These are phyloP conservation scores for Teratosphaeria pseudoeucalypti DNA, from an alignment of 2,329 filamentous ascomycete species.

Conservation along the genomic window DNA sequence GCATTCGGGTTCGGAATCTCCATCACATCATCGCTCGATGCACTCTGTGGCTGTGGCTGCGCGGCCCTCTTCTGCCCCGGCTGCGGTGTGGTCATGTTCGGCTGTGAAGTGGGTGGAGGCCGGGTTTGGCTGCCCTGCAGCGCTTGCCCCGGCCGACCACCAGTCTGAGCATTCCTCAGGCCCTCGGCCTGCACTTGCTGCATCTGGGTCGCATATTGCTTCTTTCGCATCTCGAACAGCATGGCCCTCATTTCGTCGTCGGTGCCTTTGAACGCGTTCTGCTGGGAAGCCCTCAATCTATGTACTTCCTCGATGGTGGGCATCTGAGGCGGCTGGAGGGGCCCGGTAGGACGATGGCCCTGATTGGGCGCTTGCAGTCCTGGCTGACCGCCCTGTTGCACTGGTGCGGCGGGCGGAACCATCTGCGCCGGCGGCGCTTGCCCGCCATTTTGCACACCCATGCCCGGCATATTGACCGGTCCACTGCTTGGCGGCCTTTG, in stretches of 20 bases:
- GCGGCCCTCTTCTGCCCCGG: conserved; percentile 12
- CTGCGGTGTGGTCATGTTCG: conserved; percentile 1
- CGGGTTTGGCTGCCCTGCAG: background rate
- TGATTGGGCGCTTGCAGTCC: conserved; percentile 2
- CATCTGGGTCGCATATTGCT: conserved; percentile 16
- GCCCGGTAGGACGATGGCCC: conserved; percentile 1
- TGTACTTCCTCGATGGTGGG: conserved; percentile 33
- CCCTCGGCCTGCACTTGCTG: conserved; percentile 9
- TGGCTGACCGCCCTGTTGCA: conserved; percentile 5
- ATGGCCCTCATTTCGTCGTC: conserved; percentile 35
- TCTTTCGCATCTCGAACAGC: conserved; percentile 9
- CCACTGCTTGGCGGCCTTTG: background rate
- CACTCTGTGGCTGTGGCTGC: conserved; percentile 8
- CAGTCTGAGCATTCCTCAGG: conserved; percentile 8
- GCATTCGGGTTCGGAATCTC: conserved; percentile 28
- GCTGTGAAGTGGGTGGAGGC: conserved; percentile 16
- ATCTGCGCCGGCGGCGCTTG: conserved; percentile 32
- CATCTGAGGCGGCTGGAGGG: conserved; percentile 12
- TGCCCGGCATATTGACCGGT: background rate
- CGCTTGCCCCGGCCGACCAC: background rate
- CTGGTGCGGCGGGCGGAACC: conserved; percentile 21
- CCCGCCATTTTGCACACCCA: conserved; percentile 6
- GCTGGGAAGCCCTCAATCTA: conserved; percentile 22
- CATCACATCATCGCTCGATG: conserved; percentile 29
- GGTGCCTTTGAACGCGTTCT: conserved; percentile 23